Evolutionary conservation across 2,329 filamentous ascomycete species (phyloP).

Genomic region (Paraconiothyrium sp.): DNA sequence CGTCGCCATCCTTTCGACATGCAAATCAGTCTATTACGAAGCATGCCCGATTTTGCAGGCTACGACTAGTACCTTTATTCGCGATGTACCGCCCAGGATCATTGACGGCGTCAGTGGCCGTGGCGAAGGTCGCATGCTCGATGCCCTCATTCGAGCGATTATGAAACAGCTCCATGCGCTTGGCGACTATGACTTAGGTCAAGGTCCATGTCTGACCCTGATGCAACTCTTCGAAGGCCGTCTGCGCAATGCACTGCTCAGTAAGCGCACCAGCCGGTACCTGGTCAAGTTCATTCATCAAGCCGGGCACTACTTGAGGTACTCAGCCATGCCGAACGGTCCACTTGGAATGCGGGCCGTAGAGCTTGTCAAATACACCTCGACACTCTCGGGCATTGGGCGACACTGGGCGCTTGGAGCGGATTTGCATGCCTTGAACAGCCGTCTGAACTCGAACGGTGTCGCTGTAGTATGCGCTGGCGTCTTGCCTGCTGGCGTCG

Average conservation of each 20-base stretch:
- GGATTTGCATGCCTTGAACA: slow-evolving; percentile 22
- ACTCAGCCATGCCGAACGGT: slow-evolving; percentile 5
- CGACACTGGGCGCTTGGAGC: slow-evolving; percentile 19
- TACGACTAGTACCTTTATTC: slow-evolving; percentile 14
- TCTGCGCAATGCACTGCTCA: slow-evolving; percentile 13
- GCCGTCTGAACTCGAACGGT: slow-evolving; percentile 10
- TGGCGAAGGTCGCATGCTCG: slow-evolving; percentile 21
- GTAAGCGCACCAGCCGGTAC: slow-evolving; percentile 17
- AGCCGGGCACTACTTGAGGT: slow-evolving; percentile 16
- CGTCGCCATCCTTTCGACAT: slow-evolving; percentile 20
- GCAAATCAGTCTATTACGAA: slow-evolving; percentile 16
- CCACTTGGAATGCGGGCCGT: slow-evolving; percentile 13
- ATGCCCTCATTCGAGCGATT: slow-evolving; percentile 18
- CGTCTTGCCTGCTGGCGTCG: slow-evolving; percentile 11
- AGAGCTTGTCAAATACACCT: slow-evolving; percentile 22
- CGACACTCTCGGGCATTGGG: slow-evolving; percentile 15
- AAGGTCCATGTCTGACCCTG: slow-evolving; percentile 17
- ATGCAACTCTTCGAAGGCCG: slow-evolving; percentile 18
- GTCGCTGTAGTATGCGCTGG: slow-evolving; percentile 19
- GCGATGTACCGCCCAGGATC: slow-evolving; percentile 17
- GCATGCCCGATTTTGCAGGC: slow-evolving; percentile 11
- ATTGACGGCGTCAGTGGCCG: slow-evolving; percentile 21
- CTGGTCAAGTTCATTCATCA: slow-evolving; percentile 22
- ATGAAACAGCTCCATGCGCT: slow-evolving; percentile 17
- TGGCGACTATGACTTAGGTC: slow-evolving; percentile 1